Evolutionary conservation across 2,329 filamentous ascomycete genomes (phyloP), one percentile per base, ranked within the genome.

Genomic region (Chrysosporium queenslandicum): DNA sequence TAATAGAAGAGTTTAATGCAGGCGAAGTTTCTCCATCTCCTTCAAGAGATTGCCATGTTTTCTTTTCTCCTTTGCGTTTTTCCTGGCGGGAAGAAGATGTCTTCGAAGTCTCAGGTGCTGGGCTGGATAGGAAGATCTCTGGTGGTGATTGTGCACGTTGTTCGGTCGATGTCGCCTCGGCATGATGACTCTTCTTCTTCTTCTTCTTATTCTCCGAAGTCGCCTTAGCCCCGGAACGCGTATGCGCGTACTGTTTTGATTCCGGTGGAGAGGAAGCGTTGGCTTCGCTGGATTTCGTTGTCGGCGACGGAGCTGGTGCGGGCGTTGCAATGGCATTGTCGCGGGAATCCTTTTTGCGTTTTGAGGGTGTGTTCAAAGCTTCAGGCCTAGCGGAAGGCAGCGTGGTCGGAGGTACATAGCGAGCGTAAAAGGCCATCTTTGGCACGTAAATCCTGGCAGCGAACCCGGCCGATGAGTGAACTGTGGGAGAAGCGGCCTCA

Each of bases 361-460:
- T 40, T 12, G 14, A 12, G 16, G 16, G 9, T 34, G 8, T 42
- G 36, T 11, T 12, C 29, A 36, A 14, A 46, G 21, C 32, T 21
- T 49, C 32, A 36, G 45, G 20, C 8, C 9, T 23, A 11, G 18
- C 16, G 16, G 47, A 50, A n/a, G 37, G 23, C 6, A 34, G 9
- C 16, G 37, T 8, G 23, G 16, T 34, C 14, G 46, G 40, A n/a
- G 74, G 72, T 39, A 71, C 71, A 58, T 75, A 74, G 49, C 72
- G 69, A 27, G 69, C 66, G 57, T 76, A 74, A 32, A 76, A 68
- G 45, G 72, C 66, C 74, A 78, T 77, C 20, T 18, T 40, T 23
- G 20, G 37, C 6, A n/a, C n/a, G n/a, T n/a, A n/a, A n/a, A n/a
- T n/a, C n/a, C n/a, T n/a, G n/a, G n/a, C n/a, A n/a, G n/a, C n/a